Evolutionary conservation across 805 yeast genomes (phyloP), one percentile per base, ranked within the genome.

Genomic region (Komagataella ulmi): DNA sequence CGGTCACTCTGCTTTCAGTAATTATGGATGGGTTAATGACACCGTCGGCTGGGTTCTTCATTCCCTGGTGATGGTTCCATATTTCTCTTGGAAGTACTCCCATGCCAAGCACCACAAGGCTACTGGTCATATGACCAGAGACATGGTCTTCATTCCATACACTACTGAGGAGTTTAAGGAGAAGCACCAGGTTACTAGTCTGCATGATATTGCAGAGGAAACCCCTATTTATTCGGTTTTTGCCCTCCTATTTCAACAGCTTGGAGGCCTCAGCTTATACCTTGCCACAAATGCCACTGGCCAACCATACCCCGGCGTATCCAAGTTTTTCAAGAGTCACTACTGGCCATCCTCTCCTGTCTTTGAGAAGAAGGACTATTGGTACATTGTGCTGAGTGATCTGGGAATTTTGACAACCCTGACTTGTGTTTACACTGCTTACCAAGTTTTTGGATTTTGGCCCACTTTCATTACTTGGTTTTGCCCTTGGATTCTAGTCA

Each of bases 41-140:
- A 61, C 72, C 24, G 73, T 77, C 53, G 85, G 85, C 51, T 79
- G 83, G 84, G 71, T 76, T 24, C 62, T 79, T 49, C 84, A 79
- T 61, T 77, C 82, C 47, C 78, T 74, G 59, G 64, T 72, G 55
- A 64, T 76, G 54, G 82, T 79, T 51, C 85, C 84, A 24, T 79
- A 76, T 62, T 79, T 79, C 57, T 76, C 81, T 3, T 79, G 83
- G 84, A 79, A 79, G 59, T 78, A 68, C 59, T 69, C 77, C 50
- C 85, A 79, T 59, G 70, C 77, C 46, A 79, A 76, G 61, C 85
- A 79, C 63, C 85, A 79, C 64, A 77, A 79, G 66, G 79, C 79
- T 47, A 79, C 83, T 21, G 84, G 83, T 56, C 80, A 79, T 62
- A 63, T 78, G 57, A 70, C 76, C 50, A 73, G 74, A 62, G 85